Conservation (phyloP, 257 asterid species). For the Buddleja alternifolia region DNA sequence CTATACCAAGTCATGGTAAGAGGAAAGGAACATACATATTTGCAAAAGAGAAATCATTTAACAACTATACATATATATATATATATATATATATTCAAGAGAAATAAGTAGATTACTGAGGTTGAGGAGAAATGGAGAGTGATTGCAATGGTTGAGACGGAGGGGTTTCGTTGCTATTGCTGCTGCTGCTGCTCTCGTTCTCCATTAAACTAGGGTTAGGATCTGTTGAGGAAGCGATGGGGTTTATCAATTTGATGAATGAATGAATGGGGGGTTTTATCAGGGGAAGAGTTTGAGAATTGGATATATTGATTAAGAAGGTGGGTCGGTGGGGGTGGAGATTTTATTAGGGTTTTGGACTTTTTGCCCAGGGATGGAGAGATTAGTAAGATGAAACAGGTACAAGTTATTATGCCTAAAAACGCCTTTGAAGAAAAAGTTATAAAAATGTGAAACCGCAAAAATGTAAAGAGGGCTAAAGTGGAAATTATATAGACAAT, state of each 20-base stretch:
- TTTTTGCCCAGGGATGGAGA: too few relatives aligned
- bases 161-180: slow-evolving; percentile 24
- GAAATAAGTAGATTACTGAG: slow-evolving; percentile 25
- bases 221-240: neutral
- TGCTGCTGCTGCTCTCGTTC: slow-evolving; percentile 21
- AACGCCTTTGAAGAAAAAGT: too few relatives aligned
- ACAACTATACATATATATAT: neutral
- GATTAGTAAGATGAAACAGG: too few relatives aligned
- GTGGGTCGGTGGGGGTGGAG: too few relatives aligned
- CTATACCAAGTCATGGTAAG: neutral
- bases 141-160: slow-evolving; percentile 29
- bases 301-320: too few relatives aligned
- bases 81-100: neutral
- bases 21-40: neutral
- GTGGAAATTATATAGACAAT: too few relatives aligned
- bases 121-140: slow-evolving; percentile 34
- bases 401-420: too few relatives aligned
- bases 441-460: too few relatives aligned
- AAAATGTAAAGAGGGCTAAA: too few relatives aligned
- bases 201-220: slow-evolving; percentile 31
- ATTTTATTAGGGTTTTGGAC: too few relatives aligned
- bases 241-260: neutral
- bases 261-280: neutral
- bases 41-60: neutral
- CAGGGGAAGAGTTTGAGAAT: neutral